Evolutionary conservation across 2,329 filamentous ascomycete species (phyloP).

Genomic region (Corniculantispora saksenae): DNA sequence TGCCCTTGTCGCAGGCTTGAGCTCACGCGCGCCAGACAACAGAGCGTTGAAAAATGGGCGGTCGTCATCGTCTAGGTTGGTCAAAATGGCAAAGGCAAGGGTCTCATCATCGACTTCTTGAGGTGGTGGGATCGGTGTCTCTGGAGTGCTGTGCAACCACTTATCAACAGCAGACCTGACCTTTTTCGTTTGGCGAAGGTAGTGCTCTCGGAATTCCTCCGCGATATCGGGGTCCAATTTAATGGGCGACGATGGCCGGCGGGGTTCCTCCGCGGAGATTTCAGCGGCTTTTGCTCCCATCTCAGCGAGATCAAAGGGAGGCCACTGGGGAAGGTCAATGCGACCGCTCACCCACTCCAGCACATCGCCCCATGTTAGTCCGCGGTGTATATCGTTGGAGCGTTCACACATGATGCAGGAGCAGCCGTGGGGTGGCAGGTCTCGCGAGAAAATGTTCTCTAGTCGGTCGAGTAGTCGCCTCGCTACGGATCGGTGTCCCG

Average conservation of each 20-base stretch:
- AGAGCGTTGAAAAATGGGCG: constrained; percentile 82
- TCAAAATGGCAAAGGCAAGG: constrained; percentile 88
- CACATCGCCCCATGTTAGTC: constrained; percentile 93
- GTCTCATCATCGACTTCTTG: constrained; percentile 95
- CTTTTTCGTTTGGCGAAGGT: constrained; percentile 87
- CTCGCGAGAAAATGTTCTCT: constrained; percentile 90
- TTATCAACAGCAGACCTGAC: constrained; percentile 87
- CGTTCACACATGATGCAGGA: constrained; percentile 79
- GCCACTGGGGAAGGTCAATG: constrained; percentile 83
- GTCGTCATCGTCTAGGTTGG: constrained; percentile 75
- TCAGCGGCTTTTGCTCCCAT: constrained; percentile 63
- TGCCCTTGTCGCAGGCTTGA: constrained; percentile 60
- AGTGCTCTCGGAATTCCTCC: constrained; percentile 90
- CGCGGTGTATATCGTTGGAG: constrained; percentile 62
- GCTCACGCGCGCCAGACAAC: constrained; percentile 60
- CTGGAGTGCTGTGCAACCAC: constrained; percentile 82
- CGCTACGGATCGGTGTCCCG: constrained; percentile 92
- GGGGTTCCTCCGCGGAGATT: constrained; percentile 59
- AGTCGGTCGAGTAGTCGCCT: constrained; percentile 84
- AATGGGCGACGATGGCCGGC: constrained; percentile 60
- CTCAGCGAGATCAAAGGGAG: constrained; percentile 74
- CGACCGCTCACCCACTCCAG: constrained; percentile 89
- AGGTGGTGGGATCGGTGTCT: constrained; percentile 71
- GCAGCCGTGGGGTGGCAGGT: constrained; percentile 86
- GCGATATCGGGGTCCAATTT: constrained; percentile 92